Base-by-base conservation (phyloP, 345 rosid genomes). In the Aethionema arabicum region DNA sequence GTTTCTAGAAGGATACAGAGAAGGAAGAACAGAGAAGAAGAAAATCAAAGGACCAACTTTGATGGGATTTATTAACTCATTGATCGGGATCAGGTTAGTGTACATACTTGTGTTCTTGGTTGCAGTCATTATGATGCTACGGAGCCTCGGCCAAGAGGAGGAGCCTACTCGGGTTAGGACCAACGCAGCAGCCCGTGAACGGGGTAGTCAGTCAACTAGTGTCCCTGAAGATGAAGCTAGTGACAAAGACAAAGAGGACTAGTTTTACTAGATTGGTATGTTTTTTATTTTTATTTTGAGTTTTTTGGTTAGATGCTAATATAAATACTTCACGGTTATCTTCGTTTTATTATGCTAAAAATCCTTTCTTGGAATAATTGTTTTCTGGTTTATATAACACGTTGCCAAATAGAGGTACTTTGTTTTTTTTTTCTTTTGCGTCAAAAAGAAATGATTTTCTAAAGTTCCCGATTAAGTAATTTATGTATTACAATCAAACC, bases 1-100 rank as follows among this genome's bases (percentile, higher is more conserved):
- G 60, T 90, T 90, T 70, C 68, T 93, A 6, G 82, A 82, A 73
- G 99, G 97, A 16, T 93, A 83, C 40, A 82, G 87, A 76, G 82
- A 72, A 81, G 97, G 99, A 58, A 75, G 77, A 66, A 85, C 74
- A 0, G 86, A 67, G 61, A 72, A 46, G 70, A 85, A 77, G 61
- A 68, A 61, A 65, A 45, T 90, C 42, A 74, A 74, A 7, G 97
- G 95, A 59, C 92, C 92, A 56, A 84, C 99, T 0, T 39, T 93
- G 43, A 77, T 85, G 75, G 86, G 89, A 15, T 85, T 59, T 61
- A 68, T 93, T 55, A 80, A 78, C 64, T 90, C 97, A 4, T 68
- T 85, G 48, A 72, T 93, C 0, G 87, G 90, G 62, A 47, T 85
- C 8, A 78, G 76, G 72, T 74, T 77, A 11, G 80, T 82, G 14